These are phyloP conservation scores for Meyerozyma carpophila DNA, from an alignment of 1,139 yeast genomes.

Conservation along the genomic window DNA sequence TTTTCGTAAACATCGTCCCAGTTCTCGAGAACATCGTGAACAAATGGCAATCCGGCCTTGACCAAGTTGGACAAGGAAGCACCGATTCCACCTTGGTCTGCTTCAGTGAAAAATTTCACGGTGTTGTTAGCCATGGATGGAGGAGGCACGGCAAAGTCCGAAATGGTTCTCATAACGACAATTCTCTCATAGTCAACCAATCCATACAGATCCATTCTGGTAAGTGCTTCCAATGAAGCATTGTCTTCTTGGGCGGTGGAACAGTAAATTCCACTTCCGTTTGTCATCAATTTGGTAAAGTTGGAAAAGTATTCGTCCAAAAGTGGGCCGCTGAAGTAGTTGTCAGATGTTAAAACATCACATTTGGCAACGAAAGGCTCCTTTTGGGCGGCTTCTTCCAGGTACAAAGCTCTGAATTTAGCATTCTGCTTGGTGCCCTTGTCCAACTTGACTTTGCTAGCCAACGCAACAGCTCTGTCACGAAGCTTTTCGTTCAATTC, in stretches of 20 bases:
- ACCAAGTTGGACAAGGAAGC: constrained; percentile 51
- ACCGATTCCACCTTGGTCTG: constrained; percentile 47
- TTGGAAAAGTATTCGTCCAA: constrained; percentile 47
- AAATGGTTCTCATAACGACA: constrained; percentile 58
- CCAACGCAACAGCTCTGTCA: constrained; percentile 53
- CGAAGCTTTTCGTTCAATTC: constrained; percentile 57
- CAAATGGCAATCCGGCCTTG: constrained; percentile 50
- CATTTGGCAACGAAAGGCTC: constrained; percentile 49
- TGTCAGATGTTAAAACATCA: constrained; percentile 60
- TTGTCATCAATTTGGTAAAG: constrained; percentile 47
- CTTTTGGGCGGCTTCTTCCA: constrained; percentile 43
- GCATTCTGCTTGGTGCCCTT: constrained; percentile 43
- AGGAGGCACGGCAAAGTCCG: constrained; percentile 58
- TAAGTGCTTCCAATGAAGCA: constrained; percentile 56
- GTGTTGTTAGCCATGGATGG: constrained; percentile 38
- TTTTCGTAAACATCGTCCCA: constrained; percentile 44
- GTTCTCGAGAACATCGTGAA: constrained; percentile 47
- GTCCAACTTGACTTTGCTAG: constrained; percentile 36
- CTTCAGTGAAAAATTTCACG: constrained; percentile 45
- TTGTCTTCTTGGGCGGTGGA: constrained; percentile 67
- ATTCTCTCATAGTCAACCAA: constrained; percentile 54
- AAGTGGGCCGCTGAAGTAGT: constrained; percentile 51
- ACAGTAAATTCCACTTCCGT: constrained; percentile 57
- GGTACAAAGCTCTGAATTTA: constrained; percentile 43
- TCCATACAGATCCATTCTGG: constrained; percentile 51